Base-by-base conservation (phyloP, 352 stramenopile genomes). In the Phytophthora aleatoria region DNA sequence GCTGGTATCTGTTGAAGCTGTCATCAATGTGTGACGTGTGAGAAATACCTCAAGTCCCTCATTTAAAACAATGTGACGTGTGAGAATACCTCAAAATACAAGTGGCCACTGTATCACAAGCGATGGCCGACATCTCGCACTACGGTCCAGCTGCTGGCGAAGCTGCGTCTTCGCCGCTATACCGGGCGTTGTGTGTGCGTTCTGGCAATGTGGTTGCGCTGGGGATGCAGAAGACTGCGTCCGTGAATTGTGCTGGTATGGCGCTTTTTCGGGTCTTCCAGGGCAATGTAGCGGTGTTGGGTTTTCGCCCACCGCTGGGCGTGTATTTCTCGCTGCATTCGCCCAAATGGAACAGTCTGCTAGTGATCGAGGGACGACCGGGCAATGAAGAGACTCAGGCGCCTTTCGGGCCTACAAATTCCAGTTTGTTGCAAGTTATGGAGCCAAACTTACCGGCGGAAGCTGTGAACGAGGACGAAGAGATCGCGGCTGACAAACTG, bases 261-360 rank as follows among this genome's bases (percentile, higher is more conserved):
- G 67, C 72, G 44, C 76, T 92, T 30, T 60, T 96, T 49, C 87
- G 87, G 9, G 73, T 96, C 16, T 94, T 93, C 74, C 85, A 94
- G 61, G 87, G 87, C 13, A 75, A 85, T 48, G 83, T 86, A 6
- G 75, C 89, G 48, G 71, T 93, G 43, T 61, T 91, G 54, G 87
- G 87, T 51, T 96, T 87, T 60, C 76, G 64, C 15, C 83, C 81
- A n/a, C 71, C 79, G 26, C 57, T 83, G 15, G 85, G 84, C 30
- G 79, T 82, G 28, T 96, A 96, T 73, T 94, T 84, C 65, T 77
- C 87, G 24, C 63, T 96, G 36, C 81, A 90, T 58, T 94, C 87
- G 57, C 87, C 87, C 43, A 91, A 91, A 57, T 96, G 87, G 87
- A 91, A 69, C 60, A 90, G 76, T 35, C 38, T 94, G 20, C 54